These are phyloP conservation scores for Hygrophorus russula DNA, from an alignment of 768 basidiomycete genomes.

Conservation along the genomic window DNA sequence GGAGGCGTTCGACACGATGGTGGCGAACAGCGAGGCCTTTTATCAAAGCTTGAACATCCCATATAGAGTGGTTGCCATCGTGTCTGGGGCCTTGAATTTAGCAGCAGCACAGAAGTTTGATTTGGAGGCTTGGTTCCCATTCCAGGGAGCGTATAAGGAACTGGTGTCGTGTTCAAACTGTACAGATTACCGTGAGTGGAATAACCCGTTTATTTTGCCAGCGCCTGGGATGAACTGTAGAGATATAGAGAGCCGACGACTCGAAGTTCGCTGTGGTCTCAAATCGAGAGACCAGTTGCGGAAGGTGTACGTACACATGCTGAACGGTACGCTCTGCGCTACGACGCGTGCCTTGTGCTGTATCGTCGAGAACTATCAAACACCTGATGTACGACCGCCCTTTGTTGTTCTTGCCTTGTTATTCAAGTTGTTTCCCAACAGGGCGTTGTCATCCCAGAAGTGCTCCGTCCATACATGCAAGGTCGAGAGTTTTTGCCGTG, in stretches of 20 bases:
- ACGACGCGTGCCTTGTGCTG: slow-evolving; percentile 96
- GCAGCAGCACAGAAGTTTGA: slow-evolving; percentile 97
- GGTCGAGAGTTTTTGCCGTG: slow-evolving; percentile 85
- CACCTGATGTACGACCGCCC: slow-evolving; percentile 59
- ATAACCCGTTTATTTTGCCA: background rate
- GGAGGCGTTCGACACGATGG: slow-evolving; percentile 88
- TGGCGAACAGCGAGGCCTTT: slow-evolving; percentile 84
- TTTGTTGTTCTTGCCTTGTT: background rate
- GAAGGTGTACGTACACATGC: slow-evolving; percentile 96
- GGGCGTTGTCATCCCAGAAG: slow-evolving; percentile 87
- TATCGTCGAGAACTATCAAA: slow-evolving; percentile 98
- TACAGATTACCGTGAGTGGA: slow-evolving; percentile 89
- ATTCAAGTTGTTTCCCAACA: slow-evolving; percentile 20
- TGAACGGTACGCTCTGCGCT: slow-evolving; percentile 96
- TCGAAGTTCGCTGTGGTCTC: slow-evolving; percentile 90
- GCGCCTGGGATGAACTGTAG: background rate
- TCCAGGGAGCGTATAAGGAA: slow-evolving; percentile 94
- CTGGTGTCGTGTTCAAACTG: slow-evolving; percentile 97
- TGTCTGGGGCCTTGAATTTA: slow-evolving; percentile 92
- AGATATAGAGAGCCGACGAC: slow-evolving; percentile 69
- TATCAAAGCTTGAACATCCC: slow-evolving; percentile 91
- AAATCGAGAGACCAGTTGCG: slow-evolving; percentile 84
- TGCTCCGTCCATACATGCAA: slow-evolving; percentile 90
- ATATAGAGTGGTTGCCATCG: slow-evolving; percentile 89
- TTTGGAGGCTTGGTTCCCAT: slow-evolving; percentile 98